A percentile compares a stretch with the other conserved stretches of the same genome.
Evolutionary conservation across 2,329 filamentous ascomycete genomes (phyloP).

Genomic region (Cladosporium austrohemisphaericum): DNA sequence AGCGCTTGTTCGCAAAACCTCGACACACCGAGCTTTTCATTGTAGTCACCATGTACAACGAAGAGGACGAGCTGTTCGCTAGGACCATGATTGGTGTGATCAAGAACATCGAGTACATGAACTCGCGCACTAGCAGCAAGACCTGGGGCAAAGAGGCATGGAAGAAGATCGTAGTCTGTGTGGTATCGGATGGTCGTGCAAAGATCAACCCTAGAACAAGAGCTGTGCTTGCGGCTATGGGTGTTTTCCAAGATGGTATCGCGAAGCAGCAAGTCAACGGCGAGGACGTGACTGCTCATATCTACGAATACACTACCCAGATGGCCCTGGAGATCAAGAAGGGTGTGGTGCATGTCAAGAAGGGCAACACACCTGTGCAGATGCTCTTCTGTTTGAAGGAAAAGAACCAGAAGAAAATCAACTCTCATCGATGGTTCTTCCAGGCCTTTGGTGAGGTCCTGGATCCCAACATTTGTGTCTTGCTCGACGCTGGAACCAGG

Average conservation of each 20-base stretch:
- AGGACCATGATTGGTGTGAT: constrained; percentile 95
- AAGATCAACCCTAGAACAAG: constrained; percentile 94
- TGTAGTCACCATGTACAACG: constrained; percentile 98
- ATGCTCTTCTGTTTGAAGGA: constrained; percentile 98
- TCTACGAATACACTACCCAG: constrained; percentile 89
- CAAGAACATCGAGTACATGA: constrained; percentile 99
- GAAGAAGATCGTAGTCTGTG: constrained; percentile 99
- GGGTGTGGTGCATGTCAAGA: constrained; percentile 77
- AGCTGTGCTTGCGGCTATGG: constrained; percentile 85
- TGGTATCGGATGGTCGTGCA: constrained; percentile 92
- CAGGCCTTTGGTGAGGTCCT: constrained; percentile 89
- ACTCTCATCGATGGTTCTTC: constrained; percentile 99
- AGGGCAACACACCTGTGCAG: constrained; percentile 82
- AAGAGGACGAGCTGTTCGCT: constrained; percentile 93
- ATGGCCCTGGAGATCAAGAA: constrained; percentile 87
- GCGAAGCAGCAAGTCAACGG: constrained; percentile 96
- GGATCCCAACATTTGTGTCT: constrained; percentile 92
- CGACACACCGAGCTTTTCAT: constrained; percentile 94
- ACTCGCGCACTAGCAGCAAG: constrained; percentile 84
- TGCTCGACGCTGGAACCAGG: constrained; percentile 93
- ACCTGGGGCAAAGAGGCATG: constrained; percentile 98
- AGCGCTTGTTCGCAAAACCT: constrained; percentile 87
- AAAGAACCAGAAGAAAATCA: constrained; percentile 99
- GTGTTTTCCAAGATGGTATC: constrained; percentile 97
- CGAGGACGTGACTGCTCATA: constrained; percentile 94